phyloP scores from a whole-genome alignment of 2,329 filamentous ascomycete species.

The Nigrograna mackinnonii region DNA sequence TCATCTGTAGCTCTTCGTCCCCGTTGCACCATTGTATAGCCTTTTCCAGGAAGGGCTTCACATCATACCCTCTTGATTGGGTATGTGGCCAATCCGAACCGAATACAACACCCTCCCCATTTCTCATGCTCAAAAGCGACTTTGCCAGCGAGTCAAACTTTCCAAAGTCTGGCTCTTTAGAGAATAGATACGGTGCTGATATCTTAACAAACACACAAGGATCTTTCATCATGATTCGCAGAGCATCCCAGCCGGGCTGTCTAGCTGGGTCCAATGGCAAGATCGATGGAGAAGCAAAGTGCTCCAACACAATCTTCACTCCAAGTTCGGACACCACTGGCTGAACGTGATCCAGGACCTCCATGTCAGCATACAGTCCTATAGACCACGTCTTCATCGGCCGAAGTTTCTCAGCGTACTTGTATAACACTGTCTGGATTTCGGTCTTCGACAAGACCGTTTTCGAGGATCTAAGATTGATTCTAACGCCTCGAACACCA shows the following conservation, averaged over 20 bases:
- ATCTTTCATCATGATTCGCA: neutral
- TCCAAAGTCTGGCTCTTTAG: neutral
- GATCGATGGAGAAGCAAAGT: conserved; percentile 56
- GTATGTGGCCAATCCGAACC: neutral
- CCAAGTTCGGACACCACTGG: conserved; percentile 45
- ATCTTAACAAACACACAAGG: neutral
- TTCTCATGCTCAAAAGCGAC: neutral
- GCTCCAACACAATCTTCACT: conserved; percentile 62
- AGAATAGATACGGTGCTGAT: neutral
- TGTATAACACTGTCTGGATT: conserved; percentile 47
- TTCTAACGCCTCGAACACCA: conserved; percentile 62
- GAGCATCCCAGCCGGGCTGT: neutral
- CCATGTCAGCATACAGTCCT: conserved; percentile 61
- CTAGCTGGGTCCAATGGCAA: neutral
- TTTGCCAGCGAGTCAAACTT: neutral
- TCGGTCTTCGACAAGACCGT: conserved; percentile 41
- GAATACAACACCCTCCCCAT: neutral
- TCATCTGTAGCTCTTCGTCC: neutral
- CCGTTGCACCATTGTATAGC: neutral
- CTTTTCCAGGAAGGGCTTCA: neutral
- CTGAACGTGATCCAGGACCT: conserved; percentile 54
- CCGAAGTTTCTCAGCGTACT: conserved; percentile 56
- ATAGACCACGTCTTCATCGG: conserved; percentile 60
- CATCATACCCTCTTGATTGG: neutral
- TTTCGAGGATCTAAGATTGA: conserved; percentile 62